Evolutionary conservation across 495 filamentous ascomycete species (phyloP).

Genomic region (Coniosporium apollinis): DNA sequence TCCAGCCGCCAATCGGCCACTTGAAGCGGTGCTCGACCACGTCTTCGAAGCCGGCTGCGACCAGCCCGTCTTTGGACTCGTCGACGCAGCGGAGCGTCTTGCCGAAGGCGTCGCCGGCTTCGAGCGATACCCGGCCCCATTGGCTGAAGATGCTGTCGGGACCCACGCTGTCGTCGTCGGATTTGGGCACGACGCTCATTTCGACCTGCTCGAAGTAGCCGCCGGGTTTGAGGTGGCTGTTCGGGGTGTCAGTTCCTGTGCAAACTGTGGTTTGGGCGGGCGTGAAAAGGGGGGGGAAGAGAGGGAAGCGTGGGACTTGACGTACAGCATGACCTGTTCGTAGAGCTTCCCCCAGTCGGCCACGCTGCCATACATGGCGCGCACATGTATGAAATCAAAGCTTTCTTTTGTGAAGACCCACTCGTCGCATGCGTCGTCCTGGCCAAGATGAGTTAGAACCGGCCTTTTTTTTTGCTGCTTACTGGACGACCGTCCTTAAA

Average conservation of each 20-base stretch:
- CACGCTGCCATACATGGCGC: conserved; percentile 15
- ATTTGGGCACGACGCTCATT: conserved; percentile 10
- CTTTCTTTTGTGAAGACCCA: conserved; percentile 18
- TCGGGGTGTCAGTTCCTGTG: no score
- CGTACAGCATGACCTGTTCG: conserved; percentile 6
- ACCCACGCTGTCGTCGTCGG: conserved; percentile 11
- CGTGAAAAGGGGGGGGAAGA: no score
- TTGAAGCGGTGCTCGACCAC: neutral
- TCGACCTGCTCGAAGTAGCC: conserved; percentile 20
- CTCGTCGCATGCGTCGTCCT: conserved; percentile 20
- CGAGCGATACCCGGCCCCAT: conserved; percentile 11
- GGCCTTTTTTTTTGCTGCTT: no score
- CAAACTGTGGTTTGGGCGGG: no score
- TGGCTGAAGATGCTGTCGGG: conserved; percentile 11
- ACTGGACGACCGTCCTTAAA: no score
- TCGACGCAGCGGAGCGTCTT: conserved; percentile 9
- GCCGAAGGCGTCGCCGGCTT: conserved; percentile 7
- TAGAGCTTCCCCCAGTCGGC: conserved; percentile 16
- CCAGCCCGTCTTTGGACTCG: conserved; percentile 6
- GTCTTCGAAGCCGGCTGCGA: conserved; percentile 4
- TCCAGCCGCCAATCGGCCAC: conserved; percentile 1
- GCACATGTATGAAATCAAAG: conserved; percentile 22
- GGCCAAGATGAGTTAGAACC: conserved; percentile 10
- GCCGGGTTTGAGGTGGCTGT: conserved; percentile 14
- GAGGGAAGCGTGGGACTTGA: no score